phyloP scores from a whole-genome alignment of 75 land plant genomes.

The Pseudotsuga menziesii region DNA sequence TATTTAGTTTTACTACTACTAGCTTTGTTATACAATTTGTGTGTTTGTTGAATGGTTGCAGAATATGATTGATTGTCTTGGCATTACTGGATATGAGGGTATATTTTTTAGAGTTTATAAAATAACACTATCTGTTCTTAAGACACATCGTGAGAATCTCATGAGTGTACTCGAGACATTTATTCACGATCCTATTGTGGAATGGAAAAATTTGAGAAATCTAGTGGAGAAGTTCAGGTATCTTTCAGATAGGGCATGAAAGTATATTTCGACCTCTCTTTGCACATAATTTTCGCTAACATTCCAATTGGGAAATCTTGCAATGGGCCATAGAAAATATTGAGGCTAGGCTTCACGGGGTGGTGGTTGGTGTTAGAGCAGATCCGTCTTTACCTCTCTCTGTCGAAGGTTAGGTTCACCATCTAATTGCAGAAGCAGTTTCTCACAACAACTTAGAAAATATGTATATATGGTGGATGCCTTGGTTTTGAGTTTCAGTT shows the following conservation, averaged over 20 bases:
- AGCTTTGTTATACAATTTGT: background rate
- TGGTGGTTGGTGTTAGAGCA: constrained; percentile 94
- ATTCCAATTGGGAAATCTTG: constrained; percentile 1
- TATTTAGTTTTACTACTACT: too few species aligned
- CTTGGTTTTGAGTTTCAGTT: constrained; percentile 93
- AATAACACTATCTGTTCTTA: constrained; percentile 83
- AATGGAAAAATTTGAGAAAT: constrained; percentile 98
- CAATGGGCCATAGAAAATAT: constrained; percentile 94
- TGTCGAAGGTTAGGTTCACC: constrained; percentile 89
- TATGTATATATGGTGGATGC: constrained; percentile 99
- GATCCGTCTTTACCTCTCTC: constrained; percentile 96
- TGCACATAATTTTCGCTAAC: background rate
- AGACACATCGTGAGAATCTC: constrained; percentile 88
- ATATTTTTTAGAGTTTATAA: constrained; percentile 82
- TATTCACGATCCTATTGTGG: constrained; percentile 98
- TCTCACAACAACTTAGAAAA: constrained; percentile 88
- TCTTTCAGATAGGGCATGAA: too few species aligned
- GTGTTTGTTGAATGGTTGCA: constrained; percentile 19
- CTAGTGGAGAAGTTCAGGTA: constrained; percentile 98
- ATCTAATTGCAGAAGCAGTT: constrained; percentile 91
- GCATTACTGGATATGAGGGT: too few species aligned
- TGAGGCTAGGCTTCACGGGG: constrained; percentile 87
- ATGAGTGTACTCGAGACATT: constrained; percentile 99
- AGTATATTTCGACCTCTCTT: too few species aligned
- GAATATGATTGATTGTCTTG: constrained; percentile 99